These are phyloP conservation scores for Grigorovia yakushimaensis DNA, from an alignment of 805 yeast species.

Conservation along the genomic window DNA sequence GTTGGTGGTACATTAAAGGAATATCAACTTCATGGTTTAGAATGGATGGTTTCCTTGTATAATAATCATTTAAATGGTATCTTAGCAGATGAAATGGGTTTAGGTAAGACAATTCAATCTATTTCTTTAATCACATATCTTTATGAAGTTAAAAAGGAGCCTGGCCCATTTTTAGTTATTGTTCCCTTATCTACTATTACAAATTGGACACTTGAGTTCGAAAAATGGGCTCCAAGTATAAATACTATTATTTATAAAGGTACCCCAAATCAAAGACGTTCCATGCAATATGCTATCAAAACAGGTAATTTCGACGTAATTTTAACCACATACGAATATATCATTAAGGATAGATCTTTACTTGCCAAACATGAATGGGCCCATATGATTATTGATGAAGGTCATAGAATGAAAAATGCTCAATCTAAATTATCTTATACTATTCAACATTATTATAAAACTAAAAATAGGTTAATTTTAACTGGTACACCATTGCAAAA, in stretches of 20 bases:
- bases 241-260: conserved; percentile 71
- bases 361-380: conserved; percentile 64
- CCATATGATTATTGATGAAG: conserved; percentile 86
- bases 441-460: conserved; percentile 58
- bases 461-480: conserved; percentile 68
- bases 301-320: conserved; percentile 65
- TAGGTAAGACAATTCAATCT: conserved; percentile 90
- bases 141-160: conserved; percentile 53
- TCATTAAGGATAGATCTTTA: conserved; percentile 66
- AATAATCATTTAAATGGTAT: conserved; percentile 95
- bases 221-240: conserved; percentile 79
- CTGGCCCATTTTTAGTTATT: conserved; percentile 66
- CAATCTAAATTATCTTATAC: conserved; percentile 65
- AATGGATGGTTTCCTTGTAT: conserved; percentile 97
- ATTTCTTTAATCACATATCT: conserved; percentile 65
- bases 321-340: conserved; percentile 74
- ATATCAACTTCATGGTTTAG: conserved; percentile 84
- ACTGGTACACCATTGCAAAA: conserved; percentile 87
- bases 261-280: conserved; percentile 59
- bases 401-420: conserved; percentile 80
- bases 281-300: conserved; percentile 53
- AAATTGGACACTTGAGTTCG: conserved; percentile 79
- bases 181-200: conserved; percentile 80
- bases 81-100: conserved; percentile 98
- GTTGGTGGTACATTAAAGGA: conserved; percentile 76